Percentiles rank a stretch among this genome's conserved stretches.
Conservation (phyloP, 176 grass and related monocot genomes). For the Cymbopogon citratus region DNA sequence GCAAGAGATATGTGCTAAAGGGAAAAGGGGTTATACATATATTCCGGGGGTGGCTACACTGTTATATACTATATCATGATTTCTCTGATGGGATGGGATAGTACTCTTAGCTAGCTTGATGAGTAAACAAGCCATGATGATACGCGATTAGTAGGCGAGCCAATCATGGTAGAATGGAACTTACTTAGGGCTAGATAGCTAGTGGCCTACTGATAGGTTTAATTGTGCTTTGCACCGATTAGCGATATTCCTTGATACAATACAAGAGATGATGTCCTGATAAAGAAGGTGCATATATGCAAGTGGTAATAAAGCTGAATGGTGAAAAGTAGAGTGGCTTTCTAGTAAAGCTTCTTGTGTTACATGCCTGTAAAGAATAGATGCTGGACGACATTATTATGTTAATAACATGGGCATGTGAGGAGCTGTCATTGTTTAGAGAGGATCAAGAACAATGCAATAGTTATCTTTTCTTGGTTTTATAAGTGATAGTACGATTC, state of each 20-base stretch:
- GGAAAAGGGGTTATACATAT: neutral
- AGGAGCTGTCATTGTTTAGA: conserved; percentile 15
- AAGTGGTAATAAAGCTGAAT: conserved; percentile 36
- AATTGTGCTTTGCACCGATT: conserved; percentile 7
- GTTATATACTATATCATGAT: neutral
- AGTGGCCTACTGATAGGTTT: neutral
- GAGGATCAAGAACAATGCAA: conserved; percentile 27
- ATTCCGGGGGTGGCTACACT: conserved; percentile 15
- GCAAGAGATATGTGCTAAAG: conserved; percentile 44
- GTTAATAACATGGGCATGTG: conserved; percentile 30
- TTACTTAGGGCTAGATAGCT: conserved; percentile 3
- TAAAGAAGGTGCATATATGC: conserved; percentile 33
- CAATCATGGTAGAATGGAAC: conserved; percentile 37
- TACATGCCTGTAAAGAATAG: conserved; percentile 43
- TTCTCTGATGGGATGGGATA: conserved; percentile 31
- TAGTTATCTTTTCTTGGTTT: conserved; percentile 17
- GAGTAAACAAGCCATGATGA: conserved; percentile 28
- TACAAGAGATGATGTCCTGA: conserved; percentile 2
- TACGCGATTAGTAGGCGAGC: conserved; percentile 11
- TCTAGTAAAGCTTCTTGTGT: conserved; percentile 39
- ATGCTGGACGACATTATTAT: conserved; percentile 39
- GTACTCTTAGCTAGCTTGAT: neutral
- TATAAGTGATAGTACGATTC: conserved; percentile 21
- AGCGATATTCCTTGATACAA: conserved; percentile 16
- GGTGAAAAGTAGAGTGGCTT: conserved; percentile 37